A percentile compares a stretch with the other conserved stretches of the same genome.
Conservation (phyloP, 768 basidiomycete genomes). For the Boletus reticulatus region DNA sequence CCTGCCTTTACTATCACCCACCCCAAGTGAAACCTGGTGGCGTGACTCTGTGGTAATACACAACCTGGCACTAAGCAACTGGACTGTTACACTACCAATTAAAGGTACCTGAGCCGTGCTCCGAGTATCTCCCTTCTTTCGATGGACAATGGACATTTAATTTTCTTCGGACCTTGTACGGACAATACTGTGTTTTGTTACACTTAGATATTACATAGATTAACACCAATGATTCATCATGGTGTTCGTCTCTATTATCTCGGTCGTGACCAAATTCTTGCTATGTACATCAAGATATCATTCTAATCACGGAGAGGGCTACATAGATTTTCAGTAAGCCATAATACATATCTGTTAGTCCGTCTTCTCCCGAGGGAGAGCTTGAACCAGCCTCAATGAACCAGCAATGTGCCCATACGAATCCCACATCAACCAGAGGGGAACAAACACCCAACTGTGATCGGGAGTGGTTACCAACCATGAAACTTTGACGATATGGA, state of each 20-base stretch:
- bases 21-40: background rate
- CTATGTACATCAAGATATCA: too few species aligned
- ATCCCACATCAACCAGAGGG: slow-evolving; percentile 73
- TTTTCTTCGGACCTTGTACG: slow-evolving; percentile 11
- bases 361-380: slow-evolving; percentile 35
- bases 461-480: background rate
- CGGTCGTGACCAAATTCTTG: too few species aligned
- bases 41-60: background rate
- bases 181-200: slow-evolving; percentile 8
- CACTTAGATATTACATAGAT: background rate
- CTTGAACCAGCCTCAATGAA: slow-evolving; percentile 47
- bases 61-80: background rate
- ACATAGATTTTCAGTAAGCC: too few species aligned
- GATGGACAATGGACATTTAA: background rate
- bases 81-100: background rate
- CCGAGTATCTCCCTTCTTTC: slow-evolving; percentile 3
- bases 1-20: slow-evolving; percentile 53
- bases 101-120: background rate
- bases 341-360: slow-evolving; percentile 14
- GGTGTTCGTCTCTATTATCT: too few species aligned
- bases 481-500: background rate
- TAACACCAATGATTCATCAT: background rate
- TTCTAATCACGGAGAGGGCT: too few species aligned
- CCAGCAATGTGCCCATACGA: slow-evolving; percentile 70
- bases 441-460: slow-evolving; percentile 75